These are phyloP conservation scores for Suillus placidus DNA, from an alignment of 768 basidiomycete species.

Conservation along the genomic window DNA sequence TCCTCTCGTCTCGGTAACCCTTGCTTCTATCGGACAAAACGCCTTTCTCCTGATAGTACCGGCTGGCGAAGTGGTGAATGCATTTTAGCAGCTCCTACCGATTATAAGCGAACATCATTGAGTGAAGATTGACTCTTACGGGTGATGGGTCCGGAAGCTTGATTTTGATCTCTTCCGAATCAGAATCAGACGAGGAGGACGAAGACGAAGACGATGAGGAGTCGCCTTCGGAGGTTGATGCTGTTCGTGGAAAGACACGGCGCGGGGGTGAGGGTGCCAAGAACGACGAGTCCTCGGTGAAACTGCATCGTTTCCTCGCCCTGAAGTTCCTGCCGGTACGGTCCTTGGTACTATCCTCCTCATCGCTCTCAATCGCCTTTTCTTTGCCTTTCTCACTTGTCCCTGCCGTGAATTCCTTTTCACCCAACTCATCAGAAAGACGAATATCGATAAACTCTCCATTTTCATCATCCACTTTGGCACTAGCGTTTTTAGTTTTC, in stretches of 20 bases:
- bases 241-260: conserved; percentile 14
- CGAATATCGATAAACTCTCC: conserved; percentile 24
- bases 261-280: conserved; percentile 40
- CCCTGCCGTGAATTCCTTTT: conserved; percentile 19
- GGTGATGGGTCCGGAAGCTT: conserved; percentile 48
- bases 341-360: conserved; percentile 15
- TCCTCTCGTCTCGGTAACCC: conserved; percentile 48
- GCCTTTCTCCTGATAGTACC: conserved; percentile 63
- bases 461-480: conserved; percentile 26
- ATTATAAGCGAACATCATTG: conserved; percentile 21
- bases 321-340: conserved; percentile 22
- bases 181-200: conserved; percentile 4
- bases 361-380: conserved; percentile 20
- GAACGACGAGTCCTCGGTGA: conserved; percentile 55
- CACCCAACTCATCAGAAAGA: conserved; percentile 21
- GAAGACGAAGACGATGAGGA: background rate
- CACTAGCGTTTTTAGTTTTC: conserved; percentile 32
- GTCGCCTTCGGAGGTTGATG: background rate
- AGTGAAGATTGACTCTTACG: conserved; percentile 38
- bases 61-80: conserved; percentile 52
- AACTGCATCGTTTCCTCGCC: conserved; percentile 47
- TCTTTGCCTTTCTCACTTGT: conserved; percentile 29
- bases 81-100: conserved; percentile 54
- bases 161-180: conserved; percentile 18
- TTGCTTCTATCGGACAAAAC: conserved; percentile 56